Evolutionary conservation across 2,329 filamentous ascomycete species (phyloP).

Genomic region (Capronia coronata): DNA sequence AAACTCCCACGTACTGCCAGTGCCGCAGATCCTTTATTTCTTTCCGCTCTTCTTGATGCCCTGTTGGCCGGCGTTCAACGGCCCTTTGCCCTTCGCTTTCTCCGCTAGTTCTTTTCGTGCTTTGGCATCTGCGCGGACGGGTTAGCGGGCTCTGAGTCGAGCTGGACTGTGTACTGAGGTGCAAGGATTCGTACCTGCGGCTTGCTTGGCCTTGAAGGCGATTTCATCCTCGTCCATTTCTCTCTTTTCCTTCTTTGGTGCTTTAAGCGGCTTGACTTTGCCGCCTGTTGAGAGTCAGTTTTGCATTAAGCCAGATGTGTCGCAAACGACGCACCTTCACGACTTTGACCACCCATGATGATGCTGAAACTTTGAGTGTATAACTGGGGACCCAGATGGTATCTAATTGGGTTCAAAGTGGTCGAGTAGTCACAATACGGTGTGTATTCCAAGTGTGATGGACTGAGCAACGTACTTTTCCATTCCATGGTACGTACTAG

Average conservation of each 20-base stretch:
- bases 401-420: neutral
- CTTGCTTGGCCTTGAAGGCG: slow-evolving; percentile 77
- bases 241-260: slow-evolving; percentile 74
- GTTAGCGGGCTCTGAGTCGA: slow-evolving; percentile 2
- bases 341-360: slow-evolving; percentile 59
- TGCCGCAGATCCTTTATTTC: slow-evolving; percentile 40
- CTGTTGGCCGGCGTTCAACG: slow-evolving; percentile 73
- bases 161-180: too few species aligned
- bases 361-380: too few species aligned
- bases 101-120: slow-evolving; percentile 76
- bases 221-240: slow-evolving; percentile 83
- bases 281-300: slow-evolving; percentile 50
- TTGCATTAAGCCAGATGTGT: neutral
- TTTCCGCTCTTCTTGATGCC: slow-evolving; percentile 99
- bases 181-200: slow-evolving; percentile 57
- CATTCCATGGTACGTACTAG: too few species aligned
- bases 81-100: slow-evolving; percentile 80
- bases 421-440: neutral
- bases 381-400: too few species aligned
- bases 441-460: slow-evolving; percentile 10
- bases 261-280: slow-evolving; percentile 81
- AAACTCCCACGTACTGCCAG: neutral
- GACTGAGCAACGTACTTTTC: too few species aligned
- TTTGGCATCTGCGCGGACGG: slow-evolving; percentile 60
- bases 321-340: slow-evolving; percentile 54